Percentiles rank a stretch among this genome's conserved stretches.
Evolutionary conservation across 1,284 basidiomycete species (phyloP).

Genomic region (Leccinum pallidistipes): DNA sequence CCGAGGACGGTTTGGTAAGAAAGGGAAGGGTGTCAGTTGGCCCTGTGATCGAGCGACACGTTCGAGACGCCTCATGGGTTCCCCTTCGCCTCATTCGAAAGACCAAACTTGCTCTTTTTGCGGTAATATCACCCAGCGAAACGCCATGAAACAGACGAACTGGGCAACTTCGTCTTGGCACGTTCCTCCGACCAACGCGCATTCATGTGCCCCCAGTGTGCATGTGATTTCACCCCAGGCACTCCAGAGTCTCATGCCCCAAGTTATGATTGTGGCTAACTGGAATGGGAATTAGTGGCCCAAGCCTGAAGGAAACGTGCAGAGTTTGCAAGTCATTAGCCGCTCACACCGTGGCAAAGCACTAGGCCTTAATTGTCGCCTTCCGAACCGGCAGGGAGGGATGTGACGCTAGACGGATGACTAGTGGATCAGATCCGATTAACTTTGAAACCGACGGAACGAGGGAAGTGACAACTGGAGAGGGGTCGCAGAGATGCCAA

Average conservation of each 20-base stretch:
- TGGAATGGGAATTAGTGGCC: not conserved
- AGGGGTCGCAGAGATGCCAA: conserved; percentile 4
- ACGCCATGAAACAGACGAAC: not conserved
- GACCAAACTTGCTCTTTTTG: not conserved
- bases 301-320: not conserved
- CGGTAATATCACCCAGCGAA: not conserved
- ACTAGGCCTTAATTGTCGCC: conserved; percentile 4
- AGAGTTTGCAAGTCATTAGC: not conserved
- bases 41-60: conserved; percentile 8
- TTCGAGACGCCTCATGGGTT: not conserved
- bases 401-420: not conserved
- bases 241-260: not conserved
- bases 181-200: not conserved
- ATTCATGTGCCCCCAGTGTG: not conserved
- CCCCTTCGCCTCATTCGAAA: conserved; percentile 1
- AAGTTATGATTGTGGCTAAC: not conserved
- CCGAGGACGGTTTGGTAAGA: not conserved
- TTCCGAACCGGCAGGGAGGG: not conserved
- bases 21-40: not conserved
- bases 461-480: not conserved
- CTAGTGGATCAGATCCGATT: not conserved
- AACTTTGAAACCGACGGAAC: conserved; percentile 2
- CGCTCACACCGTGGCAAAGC: not conserved
- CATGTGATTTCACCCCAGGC: conserved; percentile 9
- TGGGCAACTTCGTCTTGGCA: not conserved